Percentiles rank a stretch among this genome's conserved stretches.
phyloP scores from a whole-genome alignment of 148 eudicot species.

The Vaccinium darrowii region DNA sequence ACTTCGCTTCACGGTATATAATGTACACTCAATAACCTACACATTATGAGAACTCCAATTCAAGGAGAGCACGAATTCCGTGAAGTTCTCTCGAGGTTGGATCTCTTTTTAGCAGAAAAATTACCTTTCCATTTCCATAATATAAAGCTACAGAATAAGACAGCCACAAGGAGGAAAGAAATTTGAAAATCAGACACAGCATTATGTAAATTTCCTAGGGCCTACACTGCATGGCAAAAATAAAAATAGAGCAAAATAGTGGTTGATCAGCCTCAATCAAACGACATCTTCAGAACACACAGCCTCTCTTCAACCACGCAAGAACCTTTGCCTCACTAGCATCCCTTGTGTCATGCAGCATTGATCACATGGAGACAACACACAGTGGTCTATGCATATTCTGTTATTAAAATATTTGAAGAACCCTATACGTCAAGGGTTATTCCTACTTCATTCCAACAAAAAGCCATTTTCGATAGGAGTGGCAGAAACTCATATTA shows the following conservation, averaged over 20 bases:
- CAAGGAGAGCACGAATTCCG: not conserved
- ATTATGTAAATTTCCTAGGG: not conserved
- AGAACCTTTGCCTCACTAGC: not conserved
- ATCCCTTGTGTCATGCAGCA: not conserved
- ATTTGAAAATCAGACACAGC: not conserved
- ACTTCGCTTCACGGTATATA: no score
- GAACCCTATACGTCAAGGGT: not conserved
- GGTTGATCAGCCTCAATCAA: conserved; percentile 4
- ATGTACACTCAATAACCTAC: not conserved
- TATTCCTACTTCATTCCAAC: not conserved
- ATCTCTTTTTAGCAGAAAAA: not conserved
- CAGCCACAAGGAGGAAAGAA: not conserved
- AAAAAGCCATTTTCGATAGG: not conserved
- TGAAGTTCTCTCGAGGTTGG: not conserved
- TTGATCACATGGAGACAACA: not conserved
- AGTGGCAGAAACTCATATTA: not conserved
- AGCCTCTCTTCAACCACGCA: not conserved
- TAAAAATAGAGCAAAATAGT: not conserved
- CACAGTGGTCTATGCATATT: not conserved
- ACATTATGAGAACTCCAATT: not conserved
- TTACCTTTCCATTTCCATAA: not conserved
- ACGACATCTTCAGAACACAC: not conserved
- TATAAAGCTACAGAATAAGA: not conserved
- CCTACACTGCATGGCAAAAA: not conserved
- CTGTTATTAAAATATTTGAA: not conserved